Evolutionary conservation across 306 rosid genomes (phyloP).

Genomic region (Leucaena leucocephala): DNA sequence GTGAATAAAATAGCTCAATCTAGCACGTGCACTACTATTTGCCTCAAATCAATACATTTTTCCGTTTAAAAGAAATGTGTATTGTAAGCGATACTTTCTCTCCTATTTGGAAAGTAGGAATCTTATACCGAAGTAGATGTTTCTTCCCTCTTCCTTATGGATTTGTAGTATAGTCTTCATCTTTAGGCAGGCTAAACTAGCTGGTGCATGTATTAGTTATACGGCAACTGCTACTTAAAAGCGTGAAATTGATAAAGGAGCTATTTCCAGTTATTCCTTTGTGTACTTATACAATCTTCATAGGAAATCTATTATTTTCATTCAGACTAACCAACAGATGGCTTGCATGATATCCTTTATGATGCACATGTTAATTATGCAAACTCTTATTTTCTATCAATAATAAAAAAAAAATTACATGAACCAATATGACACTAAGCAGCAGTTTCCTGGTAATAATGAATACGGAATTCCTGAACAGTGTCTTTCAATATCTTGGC

Average conservation of each 20-base stretch:
- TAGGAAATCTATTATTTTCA: not conserved
- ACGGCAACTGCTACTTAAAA: not conserved
- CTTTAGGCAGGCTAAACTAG: conserved; percentile 2
- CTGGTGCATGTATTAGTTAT: not conserved
- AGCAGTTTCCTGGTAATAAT: conserved; percentile 10
- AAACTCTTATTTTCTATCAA: not conserved
- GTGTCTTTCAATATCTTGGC: not conserved
- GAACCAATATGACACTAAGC: conserved; percentile 4
- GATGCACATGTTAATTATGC: conserved; percentile 6
- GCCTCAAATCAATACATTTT: not conserved
- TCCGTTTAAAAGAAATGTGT: conserved; percentile 10
- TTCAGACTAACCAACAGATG: conserved; percentile 12
- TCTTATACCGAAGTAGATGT: conserved; percentile 14
- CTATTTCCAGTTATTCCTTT: not conserved
- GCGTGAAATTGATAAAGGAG: not conserved
- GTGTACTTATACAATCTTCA: no score
- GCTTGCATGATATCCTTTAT: conserved; percentile 14
- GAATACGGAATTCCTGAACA: not conserved
- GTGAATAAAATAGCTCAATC: no score
- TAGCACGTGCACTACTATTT: no score
- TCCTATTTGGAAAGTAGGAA: conserved; percentile 26
- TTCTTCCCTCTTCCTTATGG: conserved; percentile 22
- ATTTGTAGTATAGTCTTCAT: not conserved
- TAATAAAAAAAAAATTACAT: no score
- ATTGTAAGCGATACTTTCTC: conserved; percentile 12